These are phyloP conservation scores for Apodospora peruviana DNA, from an alignment of 495 filamentous ascomycete species.

Conservation along the genomic window DNA sequence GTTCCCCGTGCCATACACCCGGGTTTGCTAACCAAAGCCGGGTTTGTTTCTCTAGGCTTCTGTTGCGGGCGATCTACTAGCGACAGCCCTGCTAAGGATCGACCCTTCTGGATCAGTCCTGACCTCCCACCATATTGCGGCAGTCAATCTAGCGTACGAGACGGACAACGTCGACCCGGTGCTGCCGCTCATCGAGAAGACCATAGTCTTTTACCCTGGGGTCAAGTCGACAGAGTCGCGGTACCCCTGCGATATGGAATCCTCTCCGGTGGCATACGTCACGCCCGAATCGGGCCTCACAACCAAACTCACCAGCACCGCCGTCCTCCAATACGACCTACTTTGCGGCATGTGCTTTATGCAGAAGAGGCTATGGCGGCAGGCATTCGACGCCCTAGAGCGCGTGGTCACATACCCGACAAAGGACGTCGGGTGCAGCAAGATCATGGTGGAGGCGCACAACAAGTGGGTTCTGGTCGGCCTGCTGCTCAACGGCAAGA, in stretches of 20 bases:
- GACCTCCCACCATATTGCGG: constrained; percentile 58
- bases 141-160: constrained; percentile 54
- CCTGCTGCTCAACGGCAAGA: constrained; percentile 65
- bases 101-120: constrained; percentile 67
- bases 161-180: constrained; percentile 47
- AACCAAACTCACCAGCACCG: constrained; percentile 45
- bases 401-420: constrained; percentile 62
- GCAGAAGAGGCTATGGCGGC: constrained; percentile 62
- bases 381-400: constrained; percentile 66
- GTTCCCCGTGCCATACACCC: neutral
- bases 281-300: constrained; percentile 54
- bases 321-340: constrained; percentile 73
- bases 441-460: constrained; percentile 82
- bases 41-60: constrained; percentile 39
- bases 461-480: constrained; percentile 88
- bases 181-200: constrained; percentile 62
- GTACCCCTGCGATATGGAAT: constrained; percentile 27
- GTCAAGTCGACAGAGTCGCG: constrained; percentile 18
- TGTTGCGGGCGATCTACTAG: constrained; percentile 54
- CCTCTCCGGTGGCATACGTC: constrained; percentile 44
- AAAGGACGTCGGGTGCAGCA: constrained; percentile 51
- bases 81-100: constrained; percentile 63
- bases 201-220: constrained; percentile 61
- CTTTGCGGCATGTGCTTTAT: constrained; percentile 76
- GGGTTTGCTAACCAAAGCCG: too few species aligned